Percentiles rank a stretch among this genome's conserved stretches.
Conservation (phyloP, 495 filamentous ascomycete genomes). For the Tuber melanosporum region DNA sequence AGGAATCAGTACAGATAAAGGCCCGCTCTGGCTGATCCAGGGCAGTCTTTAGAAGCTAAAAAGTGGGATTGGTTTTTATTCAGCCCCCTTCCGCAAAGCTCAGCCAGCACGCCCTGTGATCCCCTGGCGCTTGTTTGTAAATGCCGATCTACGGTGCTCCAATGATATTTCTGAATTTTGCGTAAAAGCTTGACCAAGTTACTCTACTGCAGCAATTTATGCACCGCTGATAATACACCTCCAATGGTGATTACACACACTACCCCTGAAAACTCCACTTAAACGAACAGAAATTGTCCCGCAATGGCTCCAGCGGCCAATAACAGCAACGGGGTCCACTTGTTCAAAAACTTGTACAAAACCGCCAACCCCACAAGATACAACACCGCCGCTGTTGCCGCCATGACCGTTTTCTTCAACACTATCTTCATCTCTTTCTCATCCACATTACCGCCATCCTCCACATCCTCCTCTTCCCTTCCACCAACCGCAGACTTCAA, state of each 20-base stretch:
- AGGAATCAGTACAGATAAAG: too few species aligned
- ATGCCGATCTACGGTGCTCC: background rate
- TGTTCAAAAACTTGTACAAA: constrained; percentile 42
- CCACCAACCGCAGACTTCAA: constrained; percentile 35
- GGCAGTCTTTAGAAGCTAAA: too few species aligned
- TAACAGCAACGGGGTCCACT: constrained; percentile 37
- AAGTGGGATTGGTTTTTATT: too few species aligned
- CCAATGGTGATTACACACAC: background rate
- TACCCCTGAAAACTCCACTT: background rate
- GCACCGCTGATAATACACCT: background rate
- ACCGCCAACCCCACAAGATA: constrained; percentile 37
- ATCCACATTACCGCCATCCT: background rate
- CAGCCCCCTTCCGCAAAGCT: too few species aligned
- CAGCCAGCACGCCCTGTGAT: background rate
- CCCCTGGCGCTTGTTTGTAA: background rate
- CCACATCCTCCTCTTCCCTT: constrained; percentile 2
- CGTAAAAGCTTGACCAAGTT: background rate
- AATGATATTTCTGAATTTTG: too few species aligned
- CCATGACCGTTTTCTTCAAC: constrained; percentile 8
- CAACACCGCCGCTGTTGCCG: constrained; percentile 30
- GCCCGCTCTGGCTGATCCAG: too few species aligned
- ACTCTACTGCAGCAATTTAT: background rate
- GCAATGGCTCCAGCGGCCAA: constrained; percentile 34
- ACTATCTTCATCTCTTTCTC: background rate
- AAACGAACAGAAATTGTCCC: constrained; percentile 41